phyloP scores from a whole-genome alignment of 2,329 filamentous ascomycete genomes.

The Trichoderma sp. region DNA sequence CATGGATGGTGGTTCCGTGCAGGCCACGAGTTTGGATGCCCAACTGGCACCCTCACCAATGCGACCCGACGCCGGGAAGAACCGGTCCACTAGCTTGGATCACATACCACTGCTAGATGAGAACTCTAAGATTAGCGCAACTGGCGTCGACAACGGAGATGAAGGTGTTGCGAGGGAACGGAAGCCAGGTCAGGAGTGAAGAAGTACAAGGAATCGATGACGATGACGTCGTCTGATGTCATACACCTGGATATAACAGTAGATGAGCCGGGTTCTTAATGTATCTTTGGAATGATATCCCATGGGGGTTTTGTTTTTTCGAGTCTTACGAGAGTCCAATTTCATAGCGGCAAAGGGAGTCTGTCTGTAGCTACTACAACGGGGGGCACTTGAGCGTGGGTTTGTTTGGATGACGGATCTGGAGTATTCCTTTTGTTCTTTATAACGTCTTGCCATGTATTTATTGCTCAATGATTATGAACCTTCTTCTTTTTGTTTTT shows the following conservation, averaged over 20 bases:
- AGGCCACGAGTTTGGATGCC: slow-evolving; percentile 22
- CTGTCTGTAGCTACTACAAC: not conserved
- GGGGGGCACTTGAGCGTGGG: not conserved
- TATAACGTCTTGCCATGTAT: not conserved
- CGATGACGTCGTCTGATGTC: not conserved
- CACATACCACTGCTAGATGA: slow-evolving; percentile 60
- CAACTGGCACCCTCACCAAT: slow-evolving; percentile 26
- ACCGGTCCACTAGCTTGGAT: slow-evolving; percentile 45
- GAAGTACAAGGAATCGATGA: not conserved
- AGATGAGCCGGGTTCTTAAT: not conserved
- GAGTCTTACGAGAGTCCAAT: not conserved
- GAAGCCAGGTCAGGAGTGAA: slow-evolving; percentile 34
- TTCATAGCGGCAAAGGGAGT: not conserved
- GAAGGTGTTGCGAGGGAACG: slow-evolving; percentile 51
- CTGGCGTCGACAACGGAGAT: slow-evolving; percentile 47
- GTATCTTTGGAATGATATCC: slow-evolving; percentile 10
- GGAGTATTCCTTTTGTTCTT: not conserved
- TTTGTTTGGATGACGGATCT: not conserved
- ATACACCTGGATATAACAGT: not conserved
- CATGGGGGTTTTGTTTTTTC: not conserved
- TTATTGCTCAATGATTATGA: slow-evolving; percentile 4
- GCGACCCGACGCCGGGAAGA: slow-evolving; percentile 26
- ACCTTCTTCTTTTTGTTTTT: not conserved
- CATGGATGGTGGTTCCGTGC: slow-evolving; percentile 26
- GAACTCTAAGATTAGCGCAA: slow-evolving; percentile 36